phyloP scores from a whole-genome alignment of 257 asterid species.

The Echites panduratus region DNA sequence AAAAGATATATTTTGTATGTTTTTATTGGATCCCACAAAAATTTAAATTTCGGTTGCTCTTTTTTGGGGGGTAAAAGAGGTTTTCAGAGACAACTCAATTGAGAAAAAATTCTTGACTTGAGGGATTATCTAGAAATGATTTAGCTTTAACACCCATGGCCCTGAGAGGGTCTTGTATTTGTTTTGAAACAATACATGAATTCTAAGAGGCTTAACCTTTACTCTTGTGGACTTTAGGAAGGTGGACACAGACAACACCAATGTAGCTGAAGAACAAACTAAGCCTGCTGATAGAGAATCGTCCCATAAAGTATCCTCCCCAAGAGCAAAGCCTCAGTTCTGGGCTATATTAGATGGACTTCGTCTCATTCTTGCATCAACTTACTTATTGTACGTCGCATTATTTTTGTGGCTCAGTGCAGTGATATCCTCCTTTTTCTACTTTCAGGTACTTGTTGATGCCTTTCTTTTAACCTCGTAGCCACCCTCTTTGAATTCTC shows the following conservation, averaged over 20 bases:
- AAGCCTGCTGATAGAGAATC: constrained; percentile 34
- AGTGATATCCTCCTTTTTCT: constrained; percentile 88
- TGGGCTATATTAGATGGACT: constrained; percentile 85
- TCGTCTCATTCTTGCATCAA: constrained; percentile 72
- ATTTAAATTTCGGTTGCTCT: too few species aligned
- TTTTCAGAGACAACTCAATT: background rate
- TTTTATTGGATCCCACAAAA: too few species aligned
- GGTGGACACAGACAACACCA: constrained; percentile 35
- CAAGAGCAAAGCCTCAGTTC: constrained; percentile 52
- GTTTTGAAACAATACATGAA: background rate
- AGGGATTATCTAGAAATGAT: background rate
- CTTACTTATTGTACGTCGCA: constrained; percentile 75
- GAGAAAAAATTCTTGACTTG: background rate
- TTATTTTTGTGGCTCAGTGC: constrained; percentile 92
- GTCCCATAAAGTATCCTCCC: constrained; percentile 47
- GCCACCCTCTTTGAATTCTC: background rate
- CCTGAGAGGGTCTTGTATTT: background rate
- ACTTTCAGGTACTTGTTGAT: constrained; percentile 64
- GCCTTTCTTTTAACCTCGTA: background rate
- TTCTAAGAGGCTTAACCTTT: constrained; percentile 7
- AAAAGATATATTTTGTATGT: too few species aligned
- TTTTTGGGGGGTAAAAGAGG: background rate
- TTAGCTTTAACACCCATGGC: background rate
- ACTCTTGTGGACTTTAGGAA: constrained; percentile 47
- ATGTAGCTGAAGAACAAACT: constrained; percentile 38